Base-by-base conservation (phyloP, 176 grass and related monocot species). In the Pontederia paniculata region DNA sequence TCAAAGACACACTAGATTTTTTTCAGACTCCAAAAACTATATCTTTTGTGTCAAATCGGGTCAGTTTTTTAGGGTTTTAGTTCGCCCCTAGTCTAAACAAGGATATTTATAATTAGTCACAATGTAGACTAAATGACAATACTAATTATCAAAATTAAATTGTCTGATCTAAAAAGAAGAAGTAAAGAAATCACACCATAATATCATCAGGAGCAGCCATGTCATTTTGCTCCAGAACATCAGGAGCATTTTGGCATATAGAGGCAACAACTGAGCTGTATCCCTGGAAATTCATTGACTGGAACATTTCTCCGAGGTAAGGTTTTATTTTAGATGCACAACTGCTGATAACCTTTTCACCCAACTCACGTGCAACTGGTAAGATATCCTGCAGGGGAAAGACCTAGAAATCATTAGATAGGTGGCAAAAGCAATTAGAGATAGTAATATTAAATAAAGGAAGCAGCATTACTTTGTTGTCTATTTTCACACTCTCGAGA, bases 311-410 rank as follows among this genome's bases (percentile, higher is more conserved):
- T 47, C 58, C 54, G 55, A 96, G 44, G 11, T 45, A 55, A 0
- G 77, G 74, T 82, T 79, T 89, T 50, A 96, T 50, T 55, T 81
- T 89, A 8, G 71, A 70, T 15, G 49, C 54, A 57, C 82, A 96
- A 42, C 71, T 66, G 22, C 44, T 50, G 21, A 81, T 67, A 41
- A 96, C 65, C 64, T 66, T 89, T 68, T 84, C 77, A 17, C 85
- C 86, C 62, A 96, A 74, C 45, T 48, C 69, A 50, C 73, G 86
- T 17, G 74, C 83, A 73, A 74, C 54, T 55, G 80, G 70, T 48
- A 71, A 45, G 46, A 52, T 71, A 77, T 76, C 82, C 91, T 96
- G 67, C 16, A 65, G 65, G 45, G 45, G 53, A 23, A 73, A 57
- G 42, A 58, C 4, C 5, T n/a, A 72, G 45, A 13, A 4, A 9